Conservation (phyloP, 163 green algal genomes). For the Scenedesmus sp. region DNA sequence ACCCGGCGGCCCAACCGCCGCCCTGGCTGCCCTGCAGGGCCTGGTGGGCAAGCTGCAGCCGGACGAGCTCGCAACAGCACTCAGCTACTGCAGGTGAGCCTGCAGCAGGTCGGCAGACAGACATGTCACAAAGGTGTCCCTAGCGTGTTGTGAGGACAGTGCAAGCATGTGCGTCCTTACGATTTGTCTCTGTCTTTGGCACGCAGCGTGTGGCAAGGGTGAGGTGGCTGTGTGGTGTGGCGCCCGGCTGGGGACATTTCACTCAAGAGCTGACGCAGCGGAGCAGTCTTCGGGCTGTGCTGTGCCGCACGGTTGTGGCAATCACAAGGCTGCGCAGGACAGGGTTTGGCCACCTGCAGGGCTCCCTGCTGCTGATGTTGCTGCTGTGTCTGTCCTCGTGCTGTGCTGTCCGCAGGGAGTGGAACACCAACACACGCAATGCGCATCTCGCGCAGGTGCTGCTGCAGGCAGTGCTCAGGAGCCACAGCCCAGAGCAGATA, state of each 20-base stretch:
- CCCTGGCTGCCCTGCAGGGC: slow-evolving; percentile 5
- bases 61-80: slow-evolving; percentile 62
- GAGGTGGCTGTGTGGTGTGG: too few species aligned
- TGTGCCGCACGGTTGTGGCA: too few species aligned
- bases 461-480: slow-evolving; percentile 78
- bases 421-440: slow-evolving; percentile 91
- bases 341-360: neutral
- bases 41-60: slow-evolving; percentile 56
- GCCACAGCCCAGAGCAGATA: slow-evolving; percentile 66
- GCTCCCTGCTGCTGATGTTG: neutral
- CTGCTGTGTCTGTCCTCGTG: neutral
- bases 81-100: slow-evolving; percentile 71
- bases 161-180: too few species aligned
- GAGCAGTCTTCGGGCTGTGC: too few species aligned
- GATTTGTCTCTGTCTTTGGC: too few species aligned
- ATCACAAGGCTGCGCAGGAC: neutral
- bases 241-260: too few species aligned
- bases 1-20: slow-evolving; percentile 20
- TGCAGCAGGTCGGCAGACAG: neutral
- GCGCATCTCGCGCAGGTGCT: slow-evolving; percentile 81
- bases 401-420: slow-evolving; percentile 76
- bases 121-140: neutral
- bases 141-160: too few species aligned
- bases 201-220: too few species aligned
- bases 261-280: too few species aligned